Conservation (phyloP, 2,329 filamentous ascomycete species). For the Aspergillus ochraceoroseus region DNA sequence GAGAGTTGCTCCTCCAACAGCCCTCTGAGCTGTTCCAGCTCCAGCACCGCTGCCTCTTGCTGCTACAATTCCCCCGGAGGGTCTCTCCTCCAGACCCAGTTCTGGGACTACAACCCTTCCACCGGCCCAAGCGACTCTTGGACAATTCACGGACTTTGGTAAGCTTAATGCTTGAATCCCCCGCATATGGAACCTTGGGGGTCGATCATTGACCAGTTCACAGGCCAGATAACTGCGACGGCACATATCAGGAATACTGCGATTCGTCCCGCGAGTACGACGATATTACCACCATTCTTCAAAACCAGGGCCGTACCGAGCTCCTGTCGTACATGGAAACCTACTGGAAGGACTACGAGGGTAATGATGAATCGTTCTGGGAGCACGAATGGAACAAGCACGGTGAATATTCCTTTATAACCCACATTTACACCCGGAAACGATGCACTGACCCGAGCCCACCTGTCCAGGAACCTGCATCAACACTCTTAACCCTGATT, state of each 20-base stretch:
- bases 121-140: slow-evolving; percentile 54
- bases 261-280: slow-evolving; percentile 52
- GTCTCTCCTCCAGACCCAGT: slow-evolving; percentile 55
- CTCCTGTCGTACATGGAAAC: slow-evolving; percentile 55
- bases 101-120: slow-evolving; percentile 55
- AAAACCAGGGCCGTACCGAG: slow-evolving; percentile 47
- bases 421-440: no score
- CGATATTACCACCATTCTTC: slow-evolving; percentile 55
- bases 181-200: background rate
- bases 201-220: background rate
- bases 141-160: slow-evolving; percentile 57
- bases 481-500: slow-evolving; percentile 60
- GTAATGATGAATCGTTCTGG: slow-evolving; percentile 58
- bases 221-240: slow-evolving; percentile 53
- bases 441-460: no score
- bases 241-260: slow-evolving; percentile 54
- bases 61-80: slow-evolving; percentile 58
- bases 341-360: slow-evolving; percentile 57
- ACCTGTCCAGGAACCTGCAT: slow-evolving; percentile 57
- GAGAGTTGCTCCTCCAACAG: slow-evolving; percentile 32
- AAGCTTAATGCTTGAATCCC: slow-evolving; percentile 19
- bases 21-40: slow-evolving; percentile 54
- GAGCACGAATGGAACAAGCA: slow-evolving; percentile 68
- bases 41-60: slow-evolving; percentile 48
- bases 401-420: slow-evolving; percentile 31